Evolutionary conservation across 768 basidiomycete genomes (phyloP).

Genomic region (Austroboletus eburneus): DNA sequence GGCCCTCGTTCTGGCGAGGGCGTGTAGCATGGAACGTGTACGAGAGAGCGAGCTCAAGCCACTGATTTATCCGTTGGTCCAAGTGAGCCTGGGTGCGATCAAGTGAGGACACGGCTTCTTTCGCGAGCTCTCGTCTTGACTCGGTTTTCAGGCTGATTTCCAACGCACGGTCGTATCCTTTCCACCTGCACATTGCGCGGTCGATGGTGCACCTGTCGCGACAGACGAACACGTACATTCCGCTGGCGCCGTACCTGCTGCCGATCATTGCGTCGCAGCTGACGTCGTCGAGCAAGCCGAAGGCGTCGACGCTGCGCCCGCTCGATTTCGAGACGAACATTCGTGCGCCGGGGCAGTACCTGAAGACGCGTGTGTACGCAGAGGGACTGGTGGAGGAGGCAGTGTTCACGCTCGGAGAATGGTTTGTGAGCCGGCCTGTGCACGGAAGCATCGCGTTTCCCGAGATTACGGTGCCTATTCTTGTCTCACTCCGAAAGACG

Average conservation of each 20-base stretch:
- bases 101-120: constrained; percentile 49
- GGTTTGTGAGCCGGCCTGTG: constrained; percentile 65
- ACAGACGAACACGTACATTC: constrained; percentile 83
- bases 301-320: constrained; percentile 81
- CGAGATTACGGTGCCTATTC: constrained; percentile 79
- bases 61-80: constrained; percentile 94
- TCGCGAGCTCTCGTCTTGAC: not conserved
- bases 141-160: constrained; percentile 80
- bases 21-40: constrained; percentile 61
- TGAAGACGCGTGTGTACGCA: constrained; percentile 79
- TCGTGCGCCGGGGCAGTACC: constrained; percentile 83
- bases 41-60: constrained; percentile 76
- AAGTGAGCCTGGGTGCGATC: constrained; percentile 89
- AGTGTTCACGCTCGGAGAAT: constrained; percentile 73
- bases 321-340: constrained; percentile 87
- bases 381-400: constrained; percentile 84
- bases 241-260: constrained; percentile 81
- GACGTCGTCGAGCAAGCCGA: constrained; percentile 62
- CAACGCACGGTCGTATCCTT: constrained; percentile 88
- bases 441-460: constrained; percentile 92
- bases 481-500: constrained; percentile 65
- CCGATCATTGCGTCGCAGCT: constrained; percentile 81
- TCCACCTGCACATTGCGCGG: constrained; percentile 88
- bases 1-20: constrained; percentile 80
- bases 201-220: constrained; percentile 83